Evolutionary conservation across 441 rosid species (phyloP).

Genomic region (Raphanus hybrid): DNA sequence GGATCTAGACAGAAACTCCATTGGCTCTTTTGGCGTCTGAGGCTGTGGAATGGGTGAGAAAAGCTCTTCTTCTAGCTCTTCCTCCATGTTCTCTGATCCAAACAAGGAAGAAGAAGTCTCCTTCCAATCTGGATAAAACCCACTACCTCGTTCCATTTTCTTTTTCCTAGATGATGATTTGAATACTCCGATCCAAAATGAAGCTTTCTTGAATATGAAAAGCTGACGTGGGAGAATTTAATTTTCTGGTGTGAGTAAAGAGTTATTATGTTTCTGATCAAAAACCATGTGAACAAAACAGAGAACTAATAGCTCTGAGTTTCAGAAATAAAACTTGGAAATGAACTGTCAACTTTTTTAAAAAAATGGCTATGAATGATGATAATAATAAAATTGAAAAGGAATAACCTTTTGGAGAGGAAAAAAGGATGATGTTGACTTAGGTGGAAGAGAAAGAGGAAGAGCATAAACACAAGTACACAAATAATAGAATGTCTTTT

Average conservation of each 20-base stretch:
- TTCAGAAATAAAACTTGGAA: slow-evolving; percentile 34
- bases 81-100: slow-evolving; percentile 61
- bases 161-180: slow-evolving; percentile 1
- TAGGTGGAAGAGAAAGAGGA: slow-evolving; percentile 40
- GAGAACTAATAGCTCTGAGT: slow-evolving; percentile 35
- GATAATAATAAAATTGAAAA: not conserved
- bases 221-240: slow-evolving; percentile 30
- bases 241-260: slow-evolving; percentile 17
- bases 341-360: slow-evolving; percentile 26
- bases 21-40: slow-evolving; percentile 84
- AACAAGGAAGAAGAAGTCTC: slow-evolving; percentile 42
- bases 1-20: slow-evolving; percentile 93
- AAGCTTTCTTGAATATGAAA: not conserved
- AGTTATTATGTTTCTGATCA: slow-evolving; percentile 36
- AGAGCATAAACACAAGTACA: slow-evolving; percentile 37
- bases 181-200: not conserved
- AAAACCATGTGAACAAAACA: slow-evolving; percentile 41
- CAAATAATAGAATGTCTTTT: slow-evolving; percentile 33
- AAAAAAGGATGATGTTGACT: slow-evolving; percentile 37
- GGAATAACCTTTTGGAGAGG: slow-evolving; percentile 19
- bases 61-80: slow-evolving; percentile 51
- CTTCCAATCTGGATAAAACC: slow-evolving; percentile 54
- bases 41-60: slow-evolving; percentile 72
- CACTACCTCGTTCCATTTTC: slow-evolving; percentile 59
- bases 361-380: not conserved